Percentiles rank a stretch among this genome's conserved stretches.
phyloP scores from a whole-genome alignment of 768 basidiomycete species.

The Clitopilus hobsonii region DNA sequence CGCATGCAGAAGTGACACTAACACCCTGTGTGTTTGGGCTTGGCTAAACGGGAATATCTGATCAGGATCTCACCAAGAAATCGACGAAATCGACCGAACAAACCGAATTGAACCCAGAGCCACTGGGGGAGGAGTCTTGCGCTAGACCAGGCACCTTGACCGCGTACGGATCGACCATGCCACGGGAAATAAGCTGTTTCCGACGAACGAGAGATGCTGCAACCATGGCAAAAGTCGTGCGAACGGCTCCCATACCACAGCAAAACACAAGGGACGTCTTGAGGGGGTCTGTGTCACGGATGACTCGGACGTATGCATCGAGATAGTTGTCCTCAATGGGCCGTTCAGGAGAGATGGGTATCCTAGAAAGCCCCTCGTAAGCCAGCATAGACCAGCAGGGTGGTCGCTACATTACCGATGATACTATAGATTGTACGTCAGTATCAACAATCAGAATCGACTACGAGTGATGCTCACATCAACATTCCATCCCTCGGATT shows the following conservation, averaged over 20 bases:
- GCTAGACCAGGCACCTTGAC: constrained; percentile 23
- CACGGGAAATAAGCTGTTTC: constrained; percentile 62
- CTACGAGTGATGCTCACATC: constrained; percentile 47
- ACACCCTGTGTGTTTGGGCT: constrained; percentile 7
- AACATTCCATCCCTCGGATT: constrained; percentile 84
- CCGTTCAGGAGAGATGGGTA: constrained; percentile 91
- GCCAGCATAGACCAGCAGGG: not conserved
- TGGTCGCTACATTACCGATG: constrained; percentile 47
- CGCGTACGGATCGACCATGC: constrained; percentile 77
- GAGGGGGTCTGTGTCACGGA: constrained; percentile 75
- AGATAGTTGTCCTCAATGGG: constrained; percentile 97
- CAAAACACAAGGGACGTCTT: constrained; percentile 86
- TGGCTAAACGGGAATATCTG: constrained; percentile 10
- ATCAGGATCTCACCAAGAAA: not conserved
- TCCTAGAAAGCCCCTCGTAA: constrained; percentile 36
- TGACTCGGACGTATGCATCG: constrained; percentile 84
- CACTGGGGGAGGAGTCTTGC: constrained; percentile 14
- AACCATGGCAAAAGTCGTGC: constrained; percentile 97
- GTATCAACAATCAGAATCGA: not conserved
- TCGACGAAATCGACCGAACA: not conserved
- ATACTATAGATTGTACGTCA: constrained; percentile 42
- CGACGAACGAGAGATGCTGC: constrained; percentile 84
- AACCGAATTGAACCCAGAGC: constrained; percentile 49
- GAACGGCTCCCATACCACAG: constrained; percentile 95
- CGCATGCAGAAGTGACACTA: not conserved